Base-by-base conservation (phyloP, 441 rosid species). In the Manihot esculenta region DNA sequence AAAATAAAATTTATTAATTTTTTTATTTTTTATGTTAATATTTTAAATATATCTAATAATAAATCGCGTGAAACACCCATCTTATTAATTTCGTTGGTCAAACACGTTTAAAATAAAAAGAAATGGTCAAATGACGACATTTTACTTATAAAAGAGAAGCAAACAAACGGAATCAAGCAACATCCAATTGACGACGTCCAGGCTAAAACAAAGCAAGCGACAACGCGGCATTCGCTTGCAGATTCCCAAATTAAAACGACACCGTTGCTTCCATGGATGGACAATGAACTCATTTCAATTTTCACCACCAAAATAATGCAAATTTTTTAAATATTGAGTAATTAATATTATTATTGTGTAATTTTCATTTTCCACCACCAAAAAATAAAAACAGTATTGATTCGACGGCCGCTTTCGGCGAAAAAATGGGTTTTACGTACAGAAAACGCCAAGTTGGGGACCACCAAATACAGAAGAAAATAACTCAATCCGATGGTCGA, bases 371-470 rank as follows among this genome's bases (percentile, higher is more conserved):
- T 10, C 5, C 8, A 1, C 2, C 51, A 21, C n/a, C 35, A 2
- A 48, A 49, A 17, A 3, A 8, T 33, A 8, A 30, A 11, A 68
- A 55, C n/a, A 66, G 71, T 1, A 45, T 66, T 60, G 60, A 55
- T 72, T 72, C 73, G 70, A 70, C 78, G 80, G 80, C 82, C 51
- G 76, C 83, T 79, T 81, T 79, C 71, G 85, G 78, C 85, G 71
- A 76, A 70, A 64, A 74, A 66, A 30, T 14, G 44, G 45, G 42
- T 57, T 62, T 55, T 21, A 71, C 81, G 83, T 79, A 74, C 44
- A 62, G 45, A 38, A 54, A 77, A 76, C 83, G 84, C 81, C 8
- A 75, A 68, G 68, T 23, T 11, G 24, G 72, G 82, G 73, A 71
- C 85, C 81, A 73, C 78, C 53, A 5, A 17, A 30, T 7, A 55